These are phyloP conservation scores for Vitis amurensis DNA, from an alignment of 164 flowering plant genomes.

Conservation along the genomic window DNA sequence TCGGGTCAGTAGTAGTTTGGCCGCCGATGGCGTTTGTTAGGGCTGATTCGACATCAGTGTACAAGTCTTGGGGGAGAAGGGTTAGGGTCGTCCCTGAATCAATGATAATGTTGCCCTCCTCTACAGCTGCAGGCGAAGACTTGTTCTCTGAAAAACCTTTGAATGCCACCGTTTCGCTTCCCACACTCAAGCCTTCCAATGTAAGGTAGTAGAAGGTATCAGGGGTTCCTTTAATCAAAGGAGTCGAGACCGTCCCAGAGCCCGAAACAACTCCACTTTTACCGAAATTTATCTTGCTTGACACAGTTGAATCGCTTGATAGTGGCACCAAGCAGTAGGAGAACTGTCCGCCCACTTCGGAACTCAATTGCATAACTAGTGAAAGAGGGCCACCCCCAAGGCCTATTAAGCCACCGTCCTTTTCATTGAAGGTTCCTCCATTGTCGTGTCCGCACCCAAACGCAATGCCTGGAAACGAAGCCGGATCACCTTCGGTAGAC, in stretches of 20 bases:
- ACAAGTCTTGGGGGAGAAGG: constrained; percentile 9
- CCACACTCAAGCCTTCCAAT: constrained; percentile 40
- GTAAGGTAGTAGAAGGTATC: constrained; percentile 40
- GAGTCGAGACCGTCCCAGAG: constrained; percentile 23
- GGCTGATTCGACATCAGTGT: not conserved
- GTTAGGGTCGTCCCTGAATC: constrained; percentile 49
- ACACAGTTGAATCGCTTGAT: not conserved
- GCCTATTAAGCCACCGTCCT: constrained; percentile 25
- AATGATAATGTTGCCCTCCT: constrained; percentile 45
- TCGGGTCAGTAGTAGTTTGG: not conserved
- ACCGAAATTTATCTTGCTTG: constrained; percentile 41
- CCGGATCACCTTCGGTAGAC: constrained; percentile 13
- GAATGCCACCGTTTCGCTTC: not conserved
- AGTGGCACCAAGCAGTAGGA: constrained; percentile 29
- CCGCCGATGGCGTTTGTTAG: not conserved
- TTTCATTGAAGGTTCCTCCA: constrained; percentile 17
- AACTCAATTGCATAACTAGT: constrained; percentile 14
- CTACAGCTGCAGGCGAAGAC: not conserved
- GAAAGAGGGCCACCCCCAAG: constrained; percentile 29
- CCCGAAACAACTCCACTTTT: constrained; percentile 30
- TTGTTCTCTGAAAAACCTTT: not conserved
- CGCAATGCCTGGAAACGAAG: not conserved
- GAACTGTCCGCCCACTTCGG: constrained; percentile 10
- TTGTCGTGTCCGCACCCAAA: constrained; percentile 33
- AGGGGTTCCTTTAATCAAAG: constrained; percentile 11